Conservation (phyloP, 352 stramenopile genomes). For the Pythium aquatile region DNA sequence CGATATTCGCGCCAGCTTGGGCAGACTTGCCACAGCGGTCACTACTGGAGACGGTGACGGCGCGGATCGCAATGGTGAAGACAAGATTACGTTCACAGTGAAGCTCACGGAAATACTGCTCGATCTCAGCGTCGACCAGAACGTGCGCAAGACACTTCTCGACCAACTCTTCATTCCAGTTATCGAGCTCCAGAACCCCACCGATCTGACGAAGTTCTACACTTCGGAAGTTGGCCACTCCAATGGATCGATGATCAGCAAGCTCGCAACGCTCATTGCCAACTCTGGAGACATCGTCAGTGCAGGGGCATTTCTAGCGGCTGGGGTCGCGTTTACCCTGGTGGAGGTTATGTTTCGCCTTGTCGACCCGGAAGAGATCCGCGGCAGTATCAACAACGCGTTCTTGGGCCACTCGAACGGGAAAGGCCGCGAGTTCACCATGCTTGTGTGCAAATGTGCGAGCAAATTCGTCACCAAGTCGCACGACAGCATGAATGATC, state of each 20-base stretch:
- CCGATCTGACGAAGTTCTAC: constrained; percentile 45
- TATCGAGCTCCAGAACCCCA: constrained; percentile 19
- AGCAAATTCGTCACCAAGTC: constrained; percentile 69
- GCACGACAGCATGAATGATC: constrained; percentile 37
- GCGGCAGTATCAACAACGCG: constrained; percentile 60
- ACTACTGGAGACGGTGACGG: neutral
- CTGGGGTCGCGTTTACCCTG: constrained; percentile 56
- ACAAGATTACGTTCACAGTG: constrained; percentile 15
- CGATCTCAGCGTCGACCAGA: constrained; percentile 16
- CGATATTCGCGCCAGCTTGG: constrained; percentile 50
- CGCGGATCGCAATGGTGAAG: neutral
- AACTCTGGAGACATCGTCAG: constrained; percentile 45
- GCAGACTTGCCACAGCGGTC: constrained; percentile 31
- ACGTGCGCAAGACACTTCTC: constrained; percentile 19
- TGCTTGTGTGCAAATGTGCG: constrained; percentile 82
- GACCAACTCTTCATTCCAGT: constrained; percentile 25
- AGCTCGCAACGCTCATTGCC: constrained; percentile 55
- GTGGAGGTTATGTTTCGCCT: constrained; percentile 70
- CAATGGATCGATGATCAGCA: constrained; percentile 42
- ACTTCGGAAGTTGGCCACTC: constrained; percentile 32
- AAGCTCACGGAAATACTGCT: constrained; percentile 22
- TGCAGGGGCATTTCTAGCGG: constrained; percentile 39
- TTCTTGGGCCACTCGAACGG: constrained; percentile 70
- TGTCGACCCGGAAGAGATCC: constrained; percentile 60
- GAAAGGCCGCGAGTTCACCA: constrained; percentile 81